phyloP scores from a whole-genome alignment of 2,329 filamentous ascomycete species.

The Ophiocordyceps sinensis region DNA sequence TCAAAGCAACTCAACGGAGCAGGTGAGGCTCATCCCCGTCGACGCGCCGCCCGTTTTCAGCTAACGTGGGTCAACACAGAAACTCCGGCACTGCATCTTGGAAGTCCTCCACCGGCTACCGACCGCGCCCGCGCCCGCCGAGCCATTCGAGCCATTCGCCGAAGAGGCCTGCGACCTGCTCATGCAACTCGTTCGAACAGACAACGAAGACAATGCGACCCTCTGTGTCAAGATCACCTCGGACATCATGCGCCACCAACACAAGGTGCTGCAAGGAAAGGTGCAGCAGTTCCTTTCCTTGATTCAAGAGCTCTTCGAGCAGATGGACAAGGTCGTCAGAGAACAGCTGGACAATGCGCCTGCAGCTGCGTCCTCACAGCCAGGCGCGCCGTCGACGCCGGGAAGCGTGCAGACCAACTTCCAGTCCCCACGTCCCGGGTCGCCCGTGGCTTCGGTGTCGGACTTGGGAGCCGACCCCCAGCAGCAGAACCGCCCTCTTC shows the following conservation, averaged over 20 bases:
- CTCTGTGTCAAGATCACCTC: constrained; percentile 96
- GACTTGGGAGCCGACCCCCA: constrained; percentile 73
- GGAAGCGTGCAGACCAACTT: constrained; percentile 55
- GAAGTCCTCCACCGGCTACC: constrained; percentile 85
- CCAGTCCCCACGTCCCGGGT: constrained; percentile 79
- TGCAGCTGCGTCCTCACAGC: constrained; percentile 33
- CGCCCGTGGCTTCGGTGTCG: constrained; percentile 67
- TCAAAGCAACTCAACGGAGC: constrained; percentile 77
- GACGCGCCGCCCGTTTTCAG: not conserved
- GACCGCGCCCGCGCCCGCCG: constrained; percentile 53
- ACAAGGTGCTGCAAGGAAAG: constrained; percentile 60
- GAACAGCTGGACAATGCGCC: constrained; percentile 81
- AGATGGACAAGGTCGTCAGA: constrained; percentile 86
- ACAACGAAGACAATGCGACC: constrained; percentile 99
- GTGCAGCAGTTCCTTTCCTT: constrained; percentile 83
- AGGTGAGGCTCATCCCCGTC: constrained; percentile 37
- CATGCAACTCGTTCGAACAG: constrained; percentile 73
- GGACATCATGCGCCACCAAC: constrained; percentile 88
- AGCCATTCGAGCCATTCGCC: constrained; percentile 79
- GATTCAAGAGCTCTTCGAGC: constrained; percentile 90
- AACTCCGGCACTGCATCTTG: constrained; percentile 81
- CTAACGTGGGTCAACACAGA: constrained; percentile 31
- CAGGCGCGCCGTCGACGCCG: constrained; percentile 51
- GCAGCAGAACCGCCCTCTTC: constrained; percentile 64
- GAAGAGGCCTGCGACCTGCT: constrained; percentile 79